Evolutionary conservation across 2,329 filamentous ascomycete genomes (phyloP).

Genomic region (Fusarium sp.): DNA sequence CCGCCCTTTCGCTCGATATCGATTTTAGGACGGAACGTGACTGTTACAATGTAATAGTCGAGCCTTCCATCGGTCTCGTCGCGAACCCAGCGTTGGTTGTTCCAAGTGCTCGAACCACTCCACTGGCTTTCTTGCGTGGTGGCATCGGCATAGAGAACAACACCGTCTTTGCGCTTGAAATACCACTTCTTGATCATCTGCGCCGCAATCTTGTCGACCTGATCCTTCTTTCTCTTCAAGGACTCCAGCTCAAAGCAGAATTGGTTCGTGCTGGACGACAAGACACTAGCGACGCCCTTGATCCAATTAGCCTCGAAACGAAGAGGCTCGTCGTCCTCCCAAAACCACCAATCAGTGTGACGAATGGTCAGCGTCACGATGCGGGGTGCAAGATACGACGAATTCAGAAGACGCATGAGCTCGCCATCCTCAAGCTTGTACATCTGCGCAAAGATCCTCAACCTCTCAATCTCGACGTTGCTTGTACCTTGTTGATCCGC

Average conservation of each 20-base stretch:
- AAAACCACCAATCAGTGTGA: constrained; percentile 55
- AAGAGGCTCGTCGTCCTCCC: constrained; percentile 45
- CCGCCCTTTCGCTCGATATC: constrained; percentile 40
- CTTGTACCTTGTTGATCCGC: constrained; percentile 36
- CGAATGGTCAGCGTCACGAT: constrained; percentile 59
- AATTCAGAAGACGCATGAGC: constrained; percentile 45
- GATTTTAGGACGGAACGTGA: constrained; percentile 50
- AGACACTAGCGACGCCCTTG: constrained; percentile 10
- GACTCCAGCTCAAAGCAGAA: constrained; percentile 62
- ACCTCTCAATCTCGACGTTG: constrained; percentile 45
- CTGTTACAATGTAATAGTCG: constrained; percentile 58
- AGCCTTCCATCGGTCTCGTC: constrained; percentile 57
- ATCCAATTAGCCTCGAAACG: constrained; percentile 55
- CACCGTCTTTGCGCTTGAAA: constrained; percentile 49
- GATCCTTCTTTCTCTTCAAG: constrained; percentile 57
- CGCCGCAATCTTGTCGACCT: constrained; percentile 59
- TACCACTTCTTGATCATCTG: constrained; percentile 42
- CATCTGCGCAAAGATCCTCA: constrained; percentile 59
- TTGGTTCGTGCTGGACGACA: constrained; percentile 53
- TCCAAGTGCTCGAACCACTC: constrained; percentile 60
- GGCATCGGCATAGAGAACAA: constrained; percentile 47
- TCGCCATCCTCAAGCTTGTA: constrained; percentile 51
- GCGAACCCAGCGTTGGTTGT: constrained; percentile 53
- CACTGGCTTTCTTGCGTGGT: constrained; percentile 53
- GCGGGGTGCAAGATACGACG: constrained; percentile 50